Evolutionary conservation across 2,329 filamentous ascomycete genomes (phyloP).

Genomic region (Colletotrichum somersetense): DNA sequence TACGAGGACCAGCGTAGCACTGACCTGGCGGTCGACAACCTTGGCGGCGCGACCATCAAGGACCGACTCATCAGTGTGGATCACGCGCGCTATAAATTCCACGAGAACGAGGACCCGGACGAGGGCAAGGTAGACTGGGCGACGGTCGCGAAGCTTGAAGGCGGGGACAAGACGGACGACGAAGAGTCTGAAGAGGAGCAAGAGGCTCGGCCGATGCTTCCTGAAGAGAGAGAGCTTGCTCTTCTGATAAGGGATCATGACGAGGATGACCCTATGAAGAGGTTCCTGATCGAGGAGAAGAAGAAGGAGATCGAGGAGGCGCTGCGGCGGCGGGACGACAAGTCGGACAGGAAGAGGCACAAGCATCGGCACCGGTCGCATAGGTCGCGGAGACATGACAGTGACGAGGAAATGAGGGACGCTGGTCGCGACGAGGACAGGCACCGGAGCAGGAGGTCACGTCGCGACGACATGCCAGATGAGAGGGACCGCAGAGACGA

Average conservation of each 20-base stretch:
- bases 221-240: conserved; percentile 85
- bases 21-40: conserved; percentile 95
- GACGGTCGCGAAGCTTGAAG: conserved; percentile 68
- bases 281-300: conserved; percentile 89
- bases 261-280: conserved; percentile 98
- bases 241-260: conserved; percentile 84
- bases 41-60: conserved; percentile 86
- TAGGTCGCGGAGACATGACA: conserved; percentile 52
- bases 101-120: conserved; percentile 79
- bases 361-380: conserved; percentile 62
- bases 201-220: conserved; percentile 72
- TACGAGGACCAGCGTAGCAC: conserved; percentile 98
- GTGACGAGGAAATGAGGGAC: conserved; percentile 47
- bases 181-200: conserved; percentile 58
- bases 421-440: conserved; percentile 49
- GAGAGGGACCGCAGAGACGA: conserved; percentile 46
- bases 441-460: conserved; percentile 49
- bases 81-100: conserved; percentile 90
- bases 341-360: conserved; percentile 62
- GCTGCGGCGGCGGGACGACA: conserved; percentile 63
- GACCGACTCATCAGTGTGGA: conserved; percentile 88
- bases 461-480: conserved; percentile 53
- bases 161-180: conserved; percentile 61
- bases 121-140: conserved; percentile 71
- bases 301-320: conserved; percentile 86